Percentiles rank a stretch among this genome's conserved stretches.
These are phyloP conservation scores for Rhizopus arrhizus DNA, from an alignment of 371 early-diverging fungal species.

Conservation along the genomic window DNA sequence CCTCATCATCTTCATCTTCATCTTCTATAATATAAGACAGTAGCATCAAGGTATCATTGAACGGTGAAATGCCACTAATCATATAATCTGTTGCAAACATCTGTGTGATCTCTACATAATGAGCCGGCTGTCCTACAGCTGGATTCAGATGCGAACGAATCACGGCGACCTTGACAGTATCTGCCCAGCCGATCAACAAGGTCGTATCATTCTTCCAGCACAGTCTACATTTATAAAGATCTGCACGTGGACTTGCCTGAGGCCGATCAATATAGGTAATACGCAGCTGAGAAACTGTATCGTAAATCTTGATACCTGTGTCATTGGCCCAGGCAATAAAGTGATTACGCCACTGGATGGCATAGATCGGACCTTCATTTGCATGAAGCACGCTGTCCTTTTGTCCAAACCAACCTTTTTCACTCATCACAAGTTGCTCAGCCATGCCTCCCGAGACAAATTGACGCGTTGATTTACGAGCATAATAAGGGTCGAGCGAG, in stretches of 20 bases:
- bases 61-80: constrained; percentile 86
- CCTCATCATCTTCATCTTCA: constrained; percentile 30
- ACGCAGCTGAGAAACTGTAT: constrained; percentile 66
- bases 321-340: constrained; percentile 95
- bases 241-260: constrained; percentile 78
- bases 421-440: constrained; percentile 81
- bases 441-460: constrained; percentile 92
- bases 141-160: constrained; percentile 55
- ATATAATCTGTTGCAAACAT: constrained; percentile 88
- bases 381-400: constrained; percentile 77
- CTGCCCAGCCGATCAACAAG: constrained; percentile 92
- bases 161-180: constrained; percentile 82
- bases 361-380: constrained; percentile 87
- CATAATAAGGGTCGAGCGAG: constrained; percentile 86
- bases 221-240: constrained; percentile 83
- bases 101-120: constrained; percentile 77
- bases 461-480: constrained; percentile 68
- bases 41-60: constrained; percentile 73
- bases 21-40: constrained; percentile 69
- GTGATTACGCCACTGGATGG: constrained; percentile 80
- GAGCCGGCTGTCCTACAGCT: constrained; percentile 53
- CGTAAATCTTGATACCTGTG: constrained; percentile 83
- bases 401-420: constrained; percentile 68
- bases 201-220: constrained; percentile 81
- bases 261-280: constrained; percentile 88